These are phyloP conservation scores for Tetrapyrgos nigripes DNA, from an alignment of 1,284 basidiomycete species.

Conservation along the genomic window DNA sequence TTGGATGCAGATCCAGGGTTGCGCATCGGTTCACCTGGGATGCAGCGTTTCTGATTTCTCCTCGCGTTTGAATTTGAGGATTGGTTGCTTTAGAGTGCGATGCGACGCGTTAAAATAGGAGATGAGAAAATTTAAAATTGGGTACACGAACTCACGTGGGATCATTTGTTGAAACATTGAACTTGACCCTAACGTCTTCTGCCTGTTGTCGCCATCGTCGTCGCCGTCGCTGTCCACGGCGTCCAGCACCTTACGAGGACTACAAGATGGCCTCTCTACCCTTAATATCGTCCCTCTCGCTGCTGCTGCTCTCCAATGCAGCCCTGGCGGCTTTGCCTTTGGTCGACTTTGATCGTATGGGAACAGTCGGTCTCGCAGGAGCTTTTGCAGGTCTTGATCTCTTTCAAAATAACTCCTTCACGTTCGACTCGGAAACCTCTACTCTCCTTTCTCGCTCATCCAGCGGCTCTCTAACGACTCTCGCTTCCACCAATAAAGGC, in stretches of 20 bases:
- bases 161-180: not conserved
- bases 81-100: too few relatives aligned
- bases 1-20: too few relatives aligned
- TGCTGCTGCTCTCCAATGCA: slow-evolving; percentile 26
- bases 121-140: not conserved
- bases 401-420: slow-evolving; percentile 62
- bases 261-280: slow-evolving; percentile 19
- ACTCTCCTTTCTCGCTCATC: slow-evolving; percentile 72
- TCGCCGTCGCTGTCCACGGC: not conserved
- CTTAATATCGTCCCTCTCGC: slow-evolving; percentile 21
- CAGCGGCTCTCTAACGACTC: slow-evolving; percentile 65
- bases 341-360: slow-evolving; percentile 92
- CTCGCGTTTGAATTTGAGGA: too few relatives aligned
- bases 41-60: too few relatives aligned
- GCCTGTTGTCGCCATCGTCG: not conserved
- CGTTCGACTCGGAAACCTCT: slow-evolving; percentile 72
- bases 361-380: slow-evolving; percentile 85
- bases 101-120: slow-evolving; percentile 12
- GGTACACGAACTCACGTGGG: not conserved
- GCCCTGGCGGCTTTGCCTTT: slow-evolving; percentile 70
- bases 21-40: too few relatives aligned
- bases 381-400: slow-evolving; percentile 87
- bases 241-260: not conserved
- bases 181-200: not conserved
- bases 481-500: slow-evolving; percentile 75